Evolutionary conservation across 176 grass and related monocot genomes (phyloP), one percentile per base, ranked within the genome.

Genomic region (Triticum timopheevii): DNA sequence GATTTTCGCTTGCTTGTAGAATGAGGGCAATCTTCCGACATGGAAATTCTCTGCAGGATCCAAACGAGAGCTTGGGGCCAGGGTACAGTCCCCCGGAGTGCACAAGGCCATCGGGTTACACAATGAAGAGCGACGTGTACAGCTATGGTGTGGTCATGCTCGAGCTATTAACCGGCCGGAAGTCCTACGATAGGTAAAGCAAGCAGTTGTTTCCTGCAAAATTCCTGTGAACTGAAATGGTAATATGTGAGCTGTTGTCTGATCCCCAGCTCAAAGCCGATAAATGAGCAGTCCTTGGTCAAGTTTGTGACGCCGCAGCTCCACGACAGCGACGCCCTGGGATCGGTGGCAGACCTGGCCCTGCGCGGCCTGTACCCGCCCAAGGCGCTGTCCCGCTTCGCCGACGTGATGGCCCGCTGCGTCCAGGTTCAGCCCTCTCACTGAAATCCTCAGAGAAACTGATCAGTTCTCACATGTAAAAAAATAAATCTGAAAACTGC

Each of bases 71-170:
- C 78, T 83, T 96, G 76, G 94, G 90, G 65, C 87, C 92, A 67
- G 94, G 94, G 25, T 98, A 93, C 52, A 92, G 79, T 71, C 82
- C 97, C 20, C 92, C 97, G 25, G 97, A 96, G 73, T 91, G 92
- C 82, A 61, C 87, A 45, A 80, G 88, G 34, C 64, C 92, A 84
- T 93, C 93, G 45, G 81, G 65, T 44, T 98, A 96, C 50, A 82
- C 65, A 28, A 84, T 86, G 72, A 98, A 96, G 70, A 98, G 97
- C 23, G 97, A 98, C 66, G 90, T 96, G 52, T 98, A 96, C 85
- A 87, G 92, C 83, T 96, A 93, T 0, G 94, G 94, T 2, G 90
- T 98, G 1, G 68, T 98, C 56, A 93, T 98, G 97, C 90, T 98
- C 44, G 94, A 98, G 87, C 82, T 98, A 61, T 79, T 98, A 82